Evolutionary conservation across 2,329 filamentous ascomycete genomes (phyloP), one percentile per base, ranked within the genome.

Genomic region (Trichophyton equinum): DNA sequence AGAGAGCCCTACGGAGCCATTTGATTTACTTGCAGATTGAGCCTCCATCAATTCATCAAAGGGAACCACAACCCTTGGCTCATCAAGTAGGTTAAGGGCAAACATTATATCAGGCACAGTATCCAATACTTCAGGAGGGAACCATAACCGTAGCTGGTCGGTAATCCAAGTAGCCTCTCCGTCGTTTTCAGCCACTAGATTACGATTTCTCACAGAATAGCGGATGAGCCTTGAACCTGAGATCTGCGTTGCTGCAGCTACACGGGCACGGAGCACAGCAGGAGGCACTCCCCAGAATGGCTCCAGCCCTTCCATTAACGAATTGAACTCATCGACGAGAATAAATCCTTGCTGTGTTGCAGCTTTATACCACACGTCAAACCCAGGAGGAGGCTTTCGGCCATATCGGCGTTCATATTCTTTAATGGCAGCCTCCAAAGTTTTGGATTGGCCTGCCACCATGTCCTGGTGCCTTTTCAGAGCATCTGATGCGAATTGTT

Each of bases 1-100:
- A 13, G 13, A 9, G 11, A 9, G 8, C n/a, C 33, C 51, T 55
- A 15, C 18, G 9, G 51, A 55, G 36, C 47, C 36, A 40, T 56
- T 40, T 7, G 18, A 15, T 57, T 36, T 18, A 25, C 27, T n/a
- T 22, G 53, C 30, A 20, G 25, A 46, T 11, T 15, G 33, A 57
- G 62, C 58, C 25, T 53, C 46, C 15, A 53, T 27, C 7, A 64
- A 40, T 22, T 56, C 42, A 11, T 62, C 62, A 15, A 61, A 56
- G n/a, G 58, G 62, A 13, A 61, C 46, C n/a, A 62, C 53, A 40
- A 65, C 59, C 56, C 64, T 60, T 6, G 65, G 65, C 56, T 66
- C 65, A 42, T 65, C 65, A 27, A 64, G 42, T 47, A 36, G 25
- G 40, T 66, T 66, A 57, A 66, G 20, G n/a, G 59, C 58, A 33